Evolutionary conservation across 495 filamentous ascomycete genomes (phyloP).

Genomic region (Darksidea phi): DNA sequence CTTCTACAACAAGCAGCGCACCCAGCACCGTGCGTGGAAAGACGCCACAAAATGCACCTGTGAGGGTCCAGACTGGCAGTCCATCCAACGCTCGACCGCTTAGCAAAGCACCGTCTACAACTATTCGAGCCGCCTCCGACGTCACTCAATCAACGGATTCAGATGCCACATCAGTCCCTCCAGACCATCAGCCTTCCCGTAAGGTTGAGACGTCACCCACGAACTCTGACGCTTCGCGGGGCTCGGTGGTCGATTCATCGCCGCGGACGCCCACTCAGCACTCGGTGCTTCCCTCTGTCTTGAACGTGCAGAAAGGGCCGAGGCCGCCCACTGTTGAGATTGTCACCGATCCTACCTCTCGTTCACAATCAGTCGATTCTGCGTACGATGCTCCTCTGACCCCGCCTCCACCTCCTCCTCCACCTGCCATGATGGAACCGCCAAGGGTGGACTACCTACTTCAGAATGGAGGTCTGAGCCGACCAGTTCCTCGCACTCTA

Average conservation of each 20-base stretch:
- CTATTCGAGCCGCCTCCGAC: constrained; percentile 23
- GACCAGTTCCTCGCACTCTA: constrained; percentile 64
- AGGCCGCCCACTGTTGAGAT: constrained; percentile 40
- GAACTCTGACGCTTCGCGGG: constrained; percentile 43
- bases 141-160: constrained; percentile 56
- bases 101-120: constrained; percentile 18
- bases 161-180: constrained; percentile 65
- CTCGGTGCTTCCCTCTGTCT: constrained; percentile 51
- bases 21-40: constrained; percentile 31
- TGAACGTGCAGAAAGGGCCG: constrained; percentile 21
- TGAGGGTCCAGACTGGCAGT: constrained; percentile 11
- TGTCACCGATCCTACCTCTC: constrained; percentile 18
- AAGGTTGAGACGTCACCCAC: constrained; percentile 41
- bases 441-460: constrained; percentile 88
- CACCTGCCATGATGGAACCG: constrained; percentile 74
- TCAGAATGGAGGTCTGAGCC: constrained; percentile 74
- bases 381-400: constrained; percentile 24
- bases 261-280: constrained; percentile 56
- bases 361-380: constrained; percentile 25
- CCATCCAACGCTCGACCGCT: constrained; percentile 20
- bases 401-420: constrained; percentile 73
- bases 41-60: constrained; percentile 4
- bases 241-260: constrained; percentile 49
- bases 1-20: constrained; percentile 16
- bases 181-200: constrained; percentile 55